phyloP scores from a whole-genome alignment of 208 protist species.

The Naegleria lovaniensis region DNA sequence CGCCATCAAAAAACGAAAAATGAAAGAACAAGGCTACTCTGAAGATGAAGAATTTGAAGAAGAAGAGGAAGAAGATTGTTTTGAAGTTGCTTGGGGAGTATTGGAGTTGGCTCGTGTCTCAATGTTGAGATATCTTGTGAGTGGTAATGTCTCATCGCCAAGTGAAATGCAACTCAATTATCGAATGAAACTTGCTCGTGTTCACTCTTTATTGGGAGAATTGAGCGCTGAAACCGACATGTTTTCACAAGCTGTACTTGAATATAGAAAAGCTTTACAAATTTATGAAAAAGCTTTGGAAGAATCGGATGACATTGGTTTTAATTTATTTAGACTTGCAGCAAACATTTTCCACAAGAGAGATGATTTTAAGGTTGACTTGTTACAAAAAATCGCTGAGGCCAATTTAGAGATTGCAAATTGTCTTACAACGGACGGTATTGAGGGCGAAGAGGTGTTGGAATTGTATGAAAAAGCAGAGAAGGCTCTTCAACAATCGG shows the following conservation, averaged over 20 bases:
- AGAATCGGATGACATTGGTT: background rate
- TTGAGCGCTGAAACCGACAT: background rate
- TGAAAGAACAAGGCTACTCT: background rate
- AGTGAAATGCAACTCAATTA: background rate
- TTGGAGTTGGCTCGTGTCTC: background rate
- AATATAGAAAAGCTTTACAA: background rate
- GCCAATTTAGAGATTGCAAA: background rate
- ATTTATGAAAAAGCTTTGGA: background rate
- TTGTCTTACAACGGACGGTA: background rate
- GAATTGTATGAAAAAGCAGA: background rate
- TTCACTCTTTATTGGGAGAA: background rate
- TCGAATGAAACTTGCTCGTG: background rate
- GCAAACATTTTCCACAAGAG: background rate
- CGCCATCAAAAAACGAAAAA: background rate
- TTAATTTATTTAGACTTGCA: background rate
- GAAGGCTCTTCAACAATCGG: background rate
- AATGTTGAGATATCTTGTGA: background rate
- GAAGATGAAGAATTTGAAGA: background rate
- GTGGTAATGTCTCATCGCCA: background rate
- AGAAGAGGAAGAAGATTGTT: background rate
- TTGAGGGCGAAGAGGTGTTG: background rate
- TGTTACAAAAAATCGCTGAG: background rate
- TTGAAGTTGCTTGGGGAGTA: background rate
- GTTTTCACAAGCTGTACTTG: background rate
- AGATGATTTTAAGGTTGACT: background rate